Conservation (phyloP, 148 eudicot genomes). For the Heliamphora exappendiculata region DNA sequence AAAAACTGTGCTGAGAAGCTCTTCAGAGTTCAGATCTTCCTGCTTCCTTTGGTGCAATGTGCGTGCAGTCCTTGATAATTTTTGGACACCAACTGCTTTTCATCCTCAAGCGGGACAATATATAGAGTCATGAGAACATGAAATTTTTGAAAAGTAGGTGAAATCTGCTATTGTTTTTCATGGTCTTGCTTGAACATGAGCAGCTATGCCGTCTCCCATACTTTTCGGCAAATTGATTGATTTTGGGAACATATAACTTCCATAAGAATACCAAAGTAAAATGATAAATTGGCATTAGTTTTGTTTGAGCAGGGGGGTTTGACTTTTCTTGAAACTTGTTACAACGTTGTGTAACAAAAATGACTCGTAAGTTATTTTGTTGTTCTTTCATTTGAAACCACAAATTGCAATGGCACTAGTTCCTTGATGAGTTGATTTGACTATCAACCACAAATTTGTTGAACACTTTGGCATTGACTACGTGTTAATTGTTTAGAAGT, state of each 20-base stretch:
- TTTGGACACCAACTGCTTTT: too few relatives aligned
- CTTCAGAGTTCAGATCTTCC: too few relatives aligned
- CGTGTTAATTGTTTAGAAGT: too few relatives aligned
- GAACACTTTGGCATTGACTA: too few relatives aligned
- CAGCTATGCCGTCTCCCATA: neutral
- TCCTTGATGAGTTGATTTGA: too few relatives aligned
- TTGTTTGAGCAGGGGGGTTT: neutral
- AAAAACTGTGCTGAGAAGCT: too few relatives aligned
- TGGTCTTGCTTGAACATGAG: too few relatives aligned
- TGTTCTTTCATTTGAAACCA: neutral
- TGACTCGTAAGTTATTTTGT: neutral
- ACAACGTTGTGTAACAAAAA: neutral
- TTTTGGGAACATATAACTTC: neutral
- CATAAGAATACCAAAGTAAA: neutral
- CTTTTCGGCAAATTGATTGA: neutral
- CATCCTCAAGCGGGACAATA: too few relatives aligned
- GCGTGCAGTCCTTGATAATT: too few relatives aligned
- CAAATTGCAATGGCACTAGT: too few relatives aligned
- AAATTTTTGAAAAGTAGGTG: neutral
- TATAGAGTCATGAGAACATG: neutral
- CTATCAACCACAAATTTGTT: too few relatives aligned
- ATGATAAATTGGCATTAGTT: conserved; percentile 1
- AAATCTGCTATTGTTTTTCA: neutral
- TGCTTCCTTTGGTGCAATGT: too few relatives aligned
- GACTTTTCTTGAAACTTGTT: neutral